A percentile compares a stretch with the other conserved stretches of the same genome.
phyloP scores from a whole-genome alignment of 768 basidiomycete species.

The Fomitopsis pulvina region DNA sequence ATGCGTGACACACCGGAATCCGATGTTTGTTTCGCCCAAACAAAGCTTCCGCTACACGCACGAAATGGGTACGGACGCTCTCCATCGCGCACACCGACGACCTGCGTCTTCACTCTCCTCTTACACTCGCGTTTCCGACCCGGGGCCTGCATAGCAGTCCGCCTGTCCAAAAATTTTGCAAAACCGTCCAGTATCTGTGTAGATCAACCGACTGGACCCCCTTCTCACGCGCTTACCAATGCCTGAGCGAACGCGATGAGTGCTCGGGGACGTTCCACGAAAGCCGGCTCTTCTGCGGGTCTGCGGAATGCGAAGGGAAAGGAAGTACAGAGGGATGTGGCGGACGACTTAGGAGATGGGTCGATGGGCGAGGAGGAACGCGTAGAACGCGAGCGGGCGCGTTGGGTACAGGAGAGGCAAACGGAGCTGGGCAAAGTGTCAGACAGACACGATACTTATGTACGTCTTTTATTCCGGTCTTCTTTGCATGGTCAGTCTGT shows the following conservation, averaged over 20 bases:
- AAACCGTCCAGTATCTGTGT: conserved; percentile 58
- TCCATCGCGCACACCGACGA: conserved; percentile 16
- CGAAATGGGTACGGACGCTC: conserved; percentile 18
- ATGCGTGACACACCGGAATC: no score
- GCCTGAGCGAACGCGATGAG: conserved; percentile 11
- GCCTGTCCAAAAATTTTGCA: conserved; percentile 48
- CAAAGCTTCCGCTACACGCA: conserved; percentile 20
- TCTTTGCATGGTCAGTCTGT: neutral
- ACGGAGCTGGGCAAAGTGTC: conserved; percentile 49
- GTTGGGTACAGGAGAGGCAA: conserved; percentile 54
- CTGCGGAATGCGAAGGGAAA: neutral
- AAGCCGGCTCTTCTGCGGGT: neutral
- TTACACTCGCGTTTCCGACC: neutral
- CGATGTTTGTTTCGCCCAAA: conserved; percentile 25
- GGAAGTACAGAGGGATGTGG: neutral
- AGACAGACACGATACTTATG: conserved; percentile 68
- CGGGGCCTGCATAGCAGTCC: neutral
- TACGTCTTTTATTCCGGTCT: conserved; percentile 34
- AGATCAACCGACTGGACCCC: conserved; percentile 40
- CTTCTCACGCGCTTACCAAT: conserved; percentile 15
- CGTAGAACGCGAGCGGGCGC: conserved; percentile 32
- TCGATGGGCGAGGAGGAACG: conserved; percentile 8
- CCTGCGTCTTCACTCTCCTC: conserved; percentile 2
- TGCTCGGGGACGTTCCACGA: conserved; percentile 2
- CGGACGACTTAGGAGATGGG: neutral